Percentiles rank a stretch among this genome's conserved stretches.
Evolutionary conservation across 2,329 filamentous ascomycete species (phyloP).

Genomic region (Boeremia lycopersici): DNA sequence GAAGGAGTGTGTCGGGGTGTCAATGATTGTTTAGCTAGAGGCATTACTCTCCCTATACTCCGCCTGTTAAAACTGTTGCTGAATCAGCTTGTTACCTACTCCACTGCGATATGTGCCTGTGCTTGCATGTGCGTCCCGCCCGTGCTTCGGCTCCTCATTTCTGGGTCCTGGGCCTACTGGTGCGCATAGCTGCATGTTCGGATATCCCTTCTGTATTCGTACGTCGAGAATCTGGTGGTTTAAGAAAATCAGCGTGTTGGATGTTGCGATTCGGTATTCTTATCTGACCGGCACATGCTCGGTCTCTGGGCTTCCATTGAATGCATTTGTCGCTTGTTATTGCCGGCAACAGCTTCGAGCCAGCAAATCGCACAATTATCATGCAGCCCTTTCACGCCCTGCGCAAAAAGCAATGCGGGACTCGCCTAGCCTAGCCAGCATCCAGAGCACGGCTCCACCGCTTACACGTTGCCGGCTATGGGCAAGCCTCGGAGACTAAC

Average conservation of each 20-base stretch:
- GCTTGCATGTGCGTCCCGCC: constrained; percentile 13
- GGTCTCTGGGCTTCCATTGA: background rate
- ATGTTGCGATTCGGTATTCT: background rate
- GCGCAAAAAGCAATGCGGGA: constrained; percentile 19
- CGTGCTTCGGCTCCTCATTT: constrained; percentile 14
- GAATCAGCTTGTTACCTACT: background rate
- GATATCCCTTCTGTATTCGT: constrained; percentile 24
- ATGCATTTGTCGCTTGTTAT: background rate
- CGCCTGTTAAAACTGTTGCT: constrained; percentile 23
- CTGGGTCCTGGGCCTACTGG: constrained; percentile 18
- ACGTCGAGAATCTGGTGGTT: constrained; percentile 10
- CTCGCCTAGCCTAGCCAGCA: constrained; percentile 30
- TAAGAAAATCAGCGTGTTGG: background rate
- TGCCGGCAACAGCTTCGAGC: background rate
- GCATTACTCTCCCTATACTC: constrained; percentile 22
- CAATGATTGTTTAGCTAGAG: background rate
- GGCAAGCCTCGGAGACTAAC: constrained; percentile 28
- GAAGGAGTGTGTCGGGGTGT: background rate
- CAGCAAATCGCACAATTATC: constrained; percentile 1
- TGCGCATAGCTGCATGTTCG: constrained; percentile 11
- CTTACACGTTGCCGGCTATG: constrained; percentile 13
- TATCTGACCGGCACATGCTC: background rate
- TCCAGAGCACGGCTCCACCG: constrained; percentile 23
- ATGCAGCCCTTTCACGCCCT: constrained; percentile 7
- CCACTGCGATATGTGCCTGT: constrained; percentile 6